A percentile compares a stretch with the other conserved stretches of the same genome.
Conservation (phyloP, 768 basidiomycete species). For the Paxillus ammoniavirescens region DNA sequence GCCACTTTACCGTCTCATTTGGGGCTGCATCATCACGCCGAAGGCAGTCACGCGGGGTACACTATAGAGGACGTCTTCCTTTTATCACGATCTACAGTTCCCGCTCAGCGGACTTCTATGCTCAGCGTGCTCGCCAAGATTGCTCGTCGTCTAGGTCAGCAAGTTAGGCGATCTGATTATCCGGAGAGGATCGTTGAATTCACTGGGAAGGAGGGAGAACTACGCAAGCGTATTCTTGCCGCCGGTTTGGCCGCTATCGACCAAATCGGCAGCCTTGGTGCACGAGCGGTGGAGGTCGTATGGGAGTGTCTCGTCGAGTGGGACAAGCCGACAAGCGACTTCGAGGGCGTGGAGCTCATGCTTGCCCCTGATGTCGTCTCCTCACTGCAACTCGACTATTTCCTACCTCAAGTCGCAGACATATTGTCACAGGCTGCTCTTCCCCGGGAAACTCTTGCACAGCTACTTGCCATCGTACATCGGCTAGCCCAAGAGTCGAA, state of each 20-base stretch:
- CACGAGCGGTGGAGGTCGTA: slow-evolving; percentile 64
- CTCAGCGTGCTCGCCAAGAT: slow-evolving; percentile 68
- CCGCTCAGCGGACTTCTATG: slow-evolving; percentile 82
- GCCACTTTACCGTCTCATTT: slow-evolving; percentile 73
- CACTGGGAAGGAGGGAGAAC: slow-evolving; percentile 34
- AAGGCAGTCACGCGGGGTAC: slow-evolving; percentile 76
- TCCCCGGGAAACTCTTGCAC: slow-evolving; percentile 48
- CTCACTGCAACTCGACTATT: slow-evolving; percentile 33
- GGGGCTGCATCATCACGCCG: slow-evolving; percentile 89
- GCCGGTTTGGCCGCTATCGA: slow-evolving; percentile 64
- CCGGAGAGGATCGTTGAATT: slow-evolving; percentile 10
- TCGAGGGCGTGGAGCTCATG: slow-evolving; percentile 46
- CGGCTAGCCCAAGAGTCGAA: slow-evolving; percentile 63
- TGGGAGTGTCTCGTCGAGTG: slow-evolving; percentile 77
- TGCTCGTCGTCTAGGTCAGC: slow-evolving; percentile 33
- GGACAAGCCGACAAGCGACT: slow-evolving; percentile 34
- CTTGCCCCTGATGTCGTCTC: slow-evolving; percentile 19
- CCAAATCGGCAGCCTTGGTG: slow-evolving; percentile 66
- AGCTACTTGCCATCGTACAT: slow-evolving; percentile 57
- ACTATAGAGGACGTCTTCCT: slow-evolving; percentile 84
- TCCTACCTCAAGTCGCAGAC: slow-evolving; percentile 52
- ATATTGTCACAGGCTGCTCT: slow-evolving; percentile 40
- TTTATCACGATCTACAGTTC: slow-evolving; percentile 76
- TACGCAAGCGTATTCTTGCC: slow-evolving; percentile 63
- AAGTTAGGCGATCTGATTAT: slow-evolving; percentile 1